Conservation (phyloP, 1,284 basidiomycete species). For the Porogramme epimiltina region DNA sequence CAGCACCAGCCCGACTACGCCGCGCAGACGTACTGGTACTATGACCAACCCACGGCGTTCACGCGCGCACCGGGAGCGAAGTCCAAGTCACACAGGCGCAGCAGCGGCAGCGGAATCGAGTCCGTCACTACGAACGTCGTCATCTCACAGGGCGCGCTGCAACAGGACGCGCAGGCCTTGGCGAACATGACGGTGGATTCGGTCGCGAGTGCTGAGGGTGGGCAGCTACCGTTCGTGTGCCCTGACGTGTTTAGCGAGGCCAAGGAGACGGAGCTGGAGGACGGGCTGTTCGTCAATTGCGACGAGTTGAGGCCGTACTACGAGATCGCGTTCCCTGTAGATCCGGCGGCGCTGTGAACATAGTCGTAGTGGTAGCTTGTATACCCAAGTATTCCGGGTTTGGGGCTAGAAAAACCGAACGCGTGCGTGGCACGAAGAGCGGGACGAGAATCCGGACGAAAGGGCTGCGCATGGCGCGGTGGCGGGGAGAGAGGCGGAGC, state of each 20-base stretch:
- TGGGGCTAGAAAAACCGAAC: too few species aligned
- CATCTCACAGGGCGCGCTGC: not conserved
- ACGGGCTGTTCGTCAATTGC: conserved; percentile 50
- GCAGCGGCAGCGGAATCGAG: not conserved
- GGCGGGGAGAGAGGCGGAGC: not conserved
- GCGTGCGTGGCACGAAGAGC: too few species aligned
- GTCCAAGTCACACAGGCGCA: conserved; percentile 14
- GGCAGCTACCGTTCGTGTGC: conserved; percentile 40
- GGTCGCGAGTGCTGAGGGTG: not conserved
- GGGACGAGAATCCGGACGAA: not conserved
- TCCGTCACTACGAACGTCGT: too few species aligned
- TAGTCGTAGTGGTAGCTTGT: too few species aligned
- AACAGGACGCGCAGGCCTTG: not conserved
- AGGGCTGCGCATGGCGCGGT: too few species aligned
- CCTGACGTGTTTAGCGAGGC: conserved; percentile 41
- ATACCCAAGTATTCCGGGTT: too few species aligned
- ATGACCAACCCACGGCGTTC: conserved; percentile 43
- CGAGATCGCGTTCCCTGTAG: conserved; percentile 12
- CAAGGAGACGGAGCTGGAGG: conserved; percentile 46
- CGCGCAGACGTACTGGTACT: conserved; percentile 51
- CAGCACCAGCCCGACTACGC: conserved; percentile 42
- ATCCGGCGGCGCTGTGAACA: not conserved
- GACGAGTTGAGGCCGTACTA: conserved; percentile 46
- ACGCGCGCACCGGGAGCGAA: conserved; percentile 30
- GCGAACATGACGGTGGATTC: conserved; percentile 4